phyloP scores from a whole-genome alignment of 148 eudicot species.

The Persicaria tinctoria region DNA sequence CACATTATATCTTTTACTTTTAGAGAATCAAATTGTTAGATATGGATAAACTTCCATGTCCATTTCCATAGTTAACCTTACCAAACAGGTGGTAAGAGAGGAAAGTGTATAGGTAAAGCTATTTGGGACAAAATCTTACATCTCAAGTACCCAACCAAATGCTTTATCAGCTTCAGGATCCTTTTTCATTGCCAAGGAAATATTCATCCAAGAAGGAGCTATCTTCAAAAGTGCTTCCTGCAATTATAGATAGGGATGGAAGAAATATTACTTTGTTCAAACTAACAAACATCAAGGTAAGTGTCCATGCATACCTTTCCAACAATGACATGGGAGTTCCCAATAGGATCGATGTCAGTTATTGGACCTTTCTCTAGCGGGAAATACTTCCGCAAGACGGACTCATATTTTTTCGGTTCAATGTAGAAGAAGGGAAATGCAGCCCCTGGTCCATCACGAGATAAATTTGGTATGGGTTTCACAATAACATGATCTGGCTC shows the following conservation, averaged over 20 bases:
- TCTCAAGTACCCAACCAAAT: too few species aligned
- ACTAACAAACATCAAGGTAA: neutral
- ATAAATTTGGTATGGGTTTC: too few species aligned
- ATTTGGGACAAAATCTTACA: too few species aligned
- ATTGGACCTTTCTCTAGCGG: conserved; percentile 81
- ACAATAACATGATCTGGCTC: too few species aligned
- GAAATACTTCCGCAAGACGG: conserved; percentile 67
- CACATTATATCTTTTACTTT: neutral
- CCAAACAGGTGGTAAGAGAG: too few species aligned
- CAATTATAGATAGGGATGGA: neutral
- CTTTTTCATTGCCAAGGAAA: too few species aligned
- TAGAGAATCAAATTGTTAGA: neutral
- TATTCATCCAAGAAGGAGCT: too few species aligned
- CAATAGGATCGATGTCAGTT: conserved; percentile 80
- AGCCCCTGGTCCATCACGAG: too few species aligned
- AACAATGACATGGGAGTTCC: conserved; percentile 92
- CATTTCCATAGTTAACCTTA: too few species aligned
- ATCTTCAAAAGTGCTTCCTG: conserved; percentile 80
- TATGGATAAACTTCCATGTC: too few species aligned
- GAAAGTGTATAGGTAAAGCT: too few species aligned
- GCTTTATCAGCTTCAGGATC: too few species aligned
- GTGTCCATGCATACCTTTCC: conserved; percentile 47
- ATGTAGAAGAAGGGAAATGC: conserved; percentile 96
- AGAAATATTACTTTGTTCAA: neutral
- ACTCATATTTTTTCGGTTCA: conserved; percentile 85